phyloP scores from a whole-genome alignment of 2,329 filamentous ascomycete species.

The Fusarium citri region DNA sequence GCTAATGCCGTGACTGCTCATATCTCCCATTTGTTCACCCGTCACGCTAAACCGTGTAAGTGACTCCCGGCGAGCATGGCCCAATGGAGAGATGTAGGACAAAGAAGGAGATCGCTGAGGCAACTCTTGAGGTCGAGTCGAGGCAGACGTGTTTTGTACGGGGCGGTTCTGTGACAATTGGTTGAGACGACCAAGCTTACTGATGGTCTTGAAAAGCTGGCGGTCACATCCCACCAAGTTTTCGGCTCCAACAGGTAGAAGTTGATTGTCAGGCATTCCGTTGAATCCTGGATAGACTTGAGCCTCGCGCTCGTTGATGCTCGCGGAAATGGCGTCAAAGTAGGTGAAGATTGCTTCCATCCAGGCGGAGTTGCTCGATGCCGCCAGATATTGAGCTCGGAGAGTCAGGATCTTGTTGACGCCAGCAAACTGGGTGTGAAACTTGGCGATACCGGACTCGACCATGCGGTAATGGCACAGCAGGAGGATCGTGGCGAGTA shows the following conservation, averaged over 20 bases:
- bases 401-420: constrained; percentile 90
- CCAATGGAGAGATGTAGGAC: constrained; percentile 55
- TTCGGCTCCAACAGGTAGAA: constrained; percentile 74
- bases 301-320: constrained; percentile 90
- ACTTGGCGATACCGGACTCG: constrained; percentile 91
- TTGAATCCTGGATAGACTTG: constrained; percentile 79
- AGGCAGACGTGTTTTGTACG: constrained; percentile 55
- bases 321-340: constrained; percentile 92
- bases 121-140: constrained; percentile 26
- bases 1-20: constrained; percentile 68
- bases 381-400: constrained; percentile 63
- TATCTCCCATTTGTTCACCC: constrained; percentile 46
- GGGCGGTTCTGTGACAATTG: constrained; percentile 78
- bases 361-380: constrained; percentile 80
- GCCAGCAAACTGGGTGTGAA: constrained; percentile 91
- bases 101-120: constrained; percentile 53
- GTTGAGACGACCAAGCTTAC: constrained; percentile 85
- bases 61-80: constrained; percentile 56
- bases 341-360: constrained; percentile 94
- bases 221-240: constrained; percentile 90
- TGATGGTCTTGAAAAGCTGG: constrained; percentile 86
- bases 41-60: constrained; percentile 40
- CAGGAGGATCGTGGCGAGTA: constrained; percentile 86
- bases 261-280: constrained; percentile 62
- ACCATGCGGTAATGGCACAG: constrained; percentile 94